Evolutionary conservation across 257 asterid genomes (phyloP), one percentile per base, ranked within the genome.

Genomic region (Craterostigma plantagineum): DNA sequence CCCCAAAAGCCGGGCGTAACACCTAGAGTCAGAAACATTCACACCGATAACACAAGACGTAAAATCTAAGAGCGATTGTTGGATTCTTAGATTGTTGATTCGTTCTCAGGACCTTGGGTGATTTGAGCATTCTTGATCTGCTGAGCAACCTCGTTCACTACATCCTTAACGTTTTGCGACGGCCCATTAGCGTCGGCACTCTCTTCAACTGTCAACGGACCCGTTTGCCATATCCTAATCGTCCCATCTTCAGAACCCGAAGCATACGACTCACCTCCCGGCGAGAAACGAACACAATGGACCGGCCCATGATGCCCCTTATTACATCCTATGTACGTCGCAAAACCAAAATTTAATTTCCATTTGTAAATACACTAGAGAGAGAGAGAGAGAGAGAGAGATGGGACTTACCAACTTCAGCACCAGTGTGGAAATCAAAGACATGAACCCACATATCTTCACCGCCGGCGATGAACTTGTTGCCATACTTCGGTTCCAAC

Each of bases 281-380:
- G 99, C 18, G 99, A 73, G 68, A 83, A 83, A 46, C 98, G 92
- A 38, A 83, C 73, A 37, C 92, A 90, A 54, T 90, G 99, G 34
- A 90, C 94, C 0, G 99, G 99, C 53, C 99, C 99, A 16, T 90
- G 95, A 63, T 90, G 95, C 41, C 99, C 99, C 73, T 90, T 90
- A 71, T 90, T 87, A 77, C 95, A 87, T 40, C 92, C 98, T 87
- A 54, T 10, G 18, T 9, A 36, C 10, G 14, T 11, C 39, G 37
- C 41, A 7, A 8, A 27, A n/a, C n/a, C n/a, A n/a, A n/a, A n/a
- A n/a, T n/a, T n/a, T n/a, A n/a, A n/a, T n/a, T n/a, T n/a, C n/a
- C n/a, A n/a, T n/a, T n/a, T n/a, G n/a, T n/a, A n/a, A n/a, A n/a
- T n/a, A n/a, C n/a, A n/a, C n/a, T n/a, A n/a, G n/a, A n/a, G n/a